phyloP scores from a whole-genome alignment of 1,284 basidiomycete species.

The Fomitiporia mediterranea region DNA sequence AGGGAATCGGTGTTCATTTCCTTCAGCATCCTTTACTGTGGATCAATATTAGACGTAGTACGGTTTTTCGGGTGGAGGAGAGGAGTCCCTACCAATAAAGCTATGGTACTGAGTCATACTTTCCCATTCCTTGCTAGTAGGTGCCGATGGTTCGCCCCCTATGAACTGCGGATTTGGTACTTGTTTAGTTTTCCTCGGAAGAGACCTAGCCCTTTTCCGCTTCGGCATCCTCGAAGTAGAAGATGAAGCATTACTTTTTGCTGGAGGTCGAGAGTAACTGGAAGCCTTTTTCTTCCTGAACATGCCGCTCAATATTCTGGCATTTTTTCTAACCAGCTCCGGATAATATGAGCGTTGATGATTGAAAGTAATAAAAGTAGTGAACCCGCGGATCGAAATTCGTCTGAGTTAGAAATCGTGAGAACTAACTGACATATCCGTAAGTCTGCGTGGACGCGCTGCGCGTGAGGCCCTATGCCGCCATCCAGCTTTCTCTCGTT shows the following conservation, averaged over 20 bases:
- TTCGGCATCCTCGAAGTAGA: background rate
- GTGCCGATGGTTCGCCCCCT: conserved; percentile 5
- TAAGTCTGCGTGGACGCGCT: background rate
- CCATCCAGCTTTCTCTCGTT: background rate
- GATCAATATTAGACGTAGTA: background rate
- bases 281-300: background rate
- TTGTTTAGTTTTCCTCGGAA: background rate
- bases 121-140: conserved; percentile 9
- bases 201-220: background rate
- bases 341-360: background rate
- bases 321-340: too few relatives aligned
- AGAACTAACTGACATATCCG: background rate
- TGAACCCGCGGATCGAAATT: background rate
- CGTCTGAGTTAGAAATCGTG: background rate
- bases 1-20: background rate
- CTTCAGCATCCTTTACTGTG: conserved; percentile 4
- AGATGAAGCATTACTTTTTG: background rate
- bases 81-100: conserved; percentile 9
- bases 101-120: background rate
- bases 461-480: background rate
- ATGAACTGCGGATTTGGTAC: background rate
- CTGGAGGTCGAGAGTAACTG: background rate
- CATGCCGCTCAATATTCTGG: too few relatives aligned
- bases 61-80: background rate
- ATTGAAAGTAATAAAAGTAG: background rate